These are phyloP conservation scores for Psilocybe mexicana DNA, from an alignment of 1,284 basidiomycete genomes.

Conservation along the genomic window DNA sequence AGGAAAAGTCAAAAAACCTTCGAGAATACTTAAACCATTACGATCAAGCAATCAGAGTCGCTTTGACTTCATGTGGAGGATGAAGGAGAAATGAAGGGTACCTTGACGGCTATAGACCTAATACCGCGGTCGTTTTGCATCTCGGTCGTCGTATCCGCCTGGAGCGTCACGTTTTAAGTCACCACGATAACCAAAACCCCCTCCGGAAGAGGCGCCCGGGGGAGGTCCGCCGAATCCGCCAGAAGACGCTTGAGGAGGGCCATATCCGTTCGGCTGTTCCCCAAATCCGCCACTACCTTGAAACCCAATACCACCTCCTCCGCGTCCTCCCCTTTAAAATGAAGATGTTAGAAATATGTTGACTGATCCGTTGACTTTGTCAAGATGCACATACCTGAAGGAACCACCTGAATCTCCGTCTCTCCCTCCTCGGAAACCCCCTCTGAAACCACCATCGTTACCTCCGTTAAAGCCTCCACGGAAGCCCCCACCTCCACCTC, in stretches of 20 bases:
- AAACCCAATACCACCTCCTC: slow-evolving; percentile 73
- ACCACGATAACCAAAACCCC: slow-evolving; percentile 52
- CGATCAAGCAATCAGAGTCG: slow-evolving; percentile 12
- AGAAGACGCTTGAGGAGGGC: slow-evolving; percentile 48
- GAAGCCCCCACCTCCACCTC: slow-evolving; percentile 20
- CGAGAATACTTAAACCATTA: slow-evolving; percentile 25
- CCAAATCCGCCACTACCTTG: slow-evolving; percentile 64
- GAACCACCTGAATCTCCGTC: slow-evolving; percentile 36
- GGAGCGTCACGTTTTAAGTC: slow-evolving; percentile 71
- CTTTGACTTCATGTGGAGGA: slow-evolving; percentile 16
- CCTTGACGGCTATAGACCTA: slow-evolving; percentile 37
- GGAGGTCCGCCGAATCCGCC: slow-evolving; percentile 49
- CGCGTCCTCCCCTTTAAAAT: slow-evolving; percentile 57
- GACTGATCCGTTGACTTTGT: slow-evolving; percentile 2
- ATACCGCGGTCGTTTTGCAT: slow-evolving; percentile 79
- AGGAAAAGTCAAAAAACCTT: slow-evolving; percentile 10
- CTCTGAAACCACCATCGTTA: slow-evolving; percentile 25
- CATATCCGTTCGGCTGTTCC: slow-evolving; percentile 58
- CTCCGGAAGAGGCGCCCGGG: slow-evolving; percentile 38
- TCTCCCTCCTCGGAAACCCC: slow-evolving; percentile 31
- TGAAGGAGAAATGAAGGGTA: slow-evolving; percentile 22
- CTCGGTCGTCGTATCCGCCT: slow-evolving; percentile 78
- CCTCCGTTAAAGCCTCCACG: slow-evolving; percentile 29
- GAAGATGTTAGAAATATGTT: slow-evolving; percentile 19
- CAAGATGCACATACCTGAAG: slow-evolving; percentile 46